These are phyloP conservation scores for Tolypocladium ophioglossoides DNA, from an alignment of 2,329 filamentous ascomycete genomes.

Conservation along the genomic window DNA sequence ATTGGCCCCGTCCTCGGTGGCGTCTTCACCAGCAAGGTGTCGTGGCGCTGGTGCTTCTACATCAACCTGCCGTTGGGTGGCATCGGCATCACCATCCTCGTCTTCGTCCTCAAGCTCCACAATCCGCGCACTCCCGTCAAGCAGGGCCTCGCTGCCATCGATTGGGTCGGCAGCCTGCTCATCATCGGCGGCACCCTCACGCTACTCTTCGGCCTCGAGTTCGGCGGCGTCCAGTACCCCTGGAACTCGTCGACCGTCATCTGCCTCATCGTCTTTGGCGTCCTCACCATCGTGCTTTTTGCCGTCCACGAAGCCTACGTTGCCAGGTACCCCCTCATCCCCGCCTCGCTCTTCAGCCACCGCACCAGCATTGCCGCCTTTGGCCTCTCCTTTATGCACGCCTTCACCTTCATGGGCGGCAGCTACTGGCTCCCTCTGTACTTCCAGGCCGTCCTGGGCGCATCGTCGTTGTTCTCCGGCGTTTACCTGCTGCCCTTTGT, in stretches of 20 bases:
- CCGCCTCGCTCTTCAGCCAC: constrained; percentile 57
- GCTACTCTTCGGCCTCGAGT: constrained; percentile 77
- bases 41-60: constrained; percentile 63
- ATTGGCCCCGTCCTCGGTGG: constrained; percentile 61
- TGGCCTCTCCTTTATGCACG: constrained; percentile 59
- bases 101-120: constrained; percentile 58
- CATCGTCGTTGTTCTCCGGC: constrained; percentile 59
- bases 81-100: constrained; percentile 34
- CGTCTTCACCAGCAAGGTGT: constrained; percentile 50
- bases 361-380: constrained; percentile 57
- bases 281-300: constrained; percentile 54
- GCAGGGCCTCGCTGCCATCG: constrained; percentile 52
- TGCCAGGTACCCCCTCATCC: constrained; percentile 70
- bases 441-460: constrained; percentile 66
- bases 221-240: constrained; percentile 65
- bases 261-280: constrained; percentile 67
- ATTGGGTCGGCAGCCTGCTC: constrained; percentile 43
- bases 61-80: constrained; percentile 47
- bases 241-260: constrained; percentile 69
- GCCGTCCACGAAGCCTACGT: constrained; percentile 61
- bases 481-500: constrained; percentile 65
- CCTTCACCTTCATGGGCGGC: constrained; percentile 65
- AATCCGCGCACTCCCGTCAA: constrained; percentile 54
- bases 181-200: constrained; percentile 74
- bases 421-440: constrained; percentile 79